phyloP scores from a whole-genome alignment of 2,329 filamentous ascomycete genomes.

The Pseudopithomyces chartarum region DNA sequence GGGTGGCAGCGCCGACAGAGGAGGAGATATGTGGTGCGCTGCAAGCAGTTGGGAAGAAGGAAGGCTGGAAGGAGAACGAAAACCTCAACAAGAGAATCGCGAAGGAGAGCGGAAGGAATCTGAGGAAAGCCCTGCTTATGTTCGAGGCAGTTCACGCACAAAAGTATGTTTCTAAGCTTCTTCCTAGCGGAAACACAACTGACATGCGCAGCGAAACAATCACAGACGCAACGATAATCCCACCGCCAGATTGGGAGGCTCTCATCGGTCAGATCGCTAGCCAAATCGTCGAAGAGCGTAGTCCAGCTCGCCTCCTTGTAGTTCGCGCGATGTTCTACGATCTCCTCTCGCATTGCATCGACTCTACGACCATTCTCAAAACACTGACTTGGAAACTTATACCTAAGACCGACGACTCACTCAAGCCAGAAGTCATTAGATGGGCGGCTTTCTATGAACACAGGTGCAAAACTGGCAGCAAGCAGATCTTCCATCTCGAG shows the following conservation, averaged over 20 bases:
- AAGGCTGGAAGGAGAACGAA: constrained; percentile 79
- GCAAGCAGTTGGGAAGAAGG: constrained; percentile 71
- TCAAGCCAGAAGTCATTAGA: constrained; percentile 90
- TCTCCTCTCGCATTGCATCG: constrained; percentile 94
- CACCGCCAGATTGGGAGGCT: constrained; percentile 95
- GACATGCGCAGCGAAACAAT: constrained; percentile 75
- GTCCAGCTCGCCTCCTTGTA: constrained; percentile 84
- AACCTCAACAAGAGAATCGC: constrained; percentile 85
- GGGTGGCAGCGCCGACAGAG: constrained; percentile 87
- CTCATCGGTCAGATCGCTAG: constrained; percentile 87
- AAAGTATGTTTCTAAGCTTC: constrained; percentile 66
- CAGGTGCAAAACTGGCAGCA: constrained; percentile 84
- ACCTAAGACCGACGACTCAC: constrained; percentile 79
- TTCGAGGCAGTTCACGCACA: constrained; percentile 96
- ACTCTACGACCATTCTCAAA: constrained; percentile 90
- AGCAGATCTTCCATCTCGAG: constrained; percentile 97
- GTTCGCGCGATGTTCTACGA: constrained; percentile 97
- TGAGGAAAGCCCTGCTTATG: constrained; percentile 91
- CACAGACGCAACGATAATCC: constrained; percentile 84
- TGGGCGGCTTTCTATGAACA: constrained; percentile 99
- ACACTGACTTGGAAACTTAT: constrained; percentile 94
- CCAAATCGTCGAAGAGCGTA: constrained; percentile 91
- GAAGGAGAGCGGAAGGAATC: constrained; percentile 85
- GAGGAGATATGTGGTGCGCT: constrained; percentile 82
- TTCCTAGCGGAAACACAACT: constrained; percentile 2